Evolutionary conservation across 129 eudicot species (phyloP).

Genomic region (Ambrosia trifida): DNA sequence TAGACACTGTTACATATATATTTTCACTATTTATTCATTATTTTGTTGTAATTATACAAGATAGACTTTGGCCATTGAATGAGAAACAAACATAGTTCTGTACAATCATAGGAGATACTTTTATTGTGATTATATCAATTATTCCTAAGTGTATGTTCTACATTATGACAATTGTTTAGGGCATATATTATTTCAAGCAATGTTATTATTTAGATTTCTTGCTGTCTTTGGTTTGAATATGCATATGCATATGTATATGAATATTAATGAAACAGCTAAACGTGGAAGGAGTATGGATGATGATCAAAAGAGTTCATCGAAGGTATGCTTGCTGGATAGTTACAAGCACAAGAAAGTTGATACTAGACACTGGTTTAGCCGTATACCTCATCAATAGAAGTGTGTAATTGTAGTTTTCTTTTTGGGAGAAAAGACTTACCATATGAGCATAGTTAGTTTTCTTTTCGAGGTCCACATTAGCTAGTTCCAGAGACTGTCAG

Average conservation of each 20-base stretch:
- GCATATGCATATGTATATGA: background rate
- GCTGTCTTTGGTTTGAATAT: conserved; percentile 5
- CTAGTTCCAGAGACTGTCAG: too few species aligned
- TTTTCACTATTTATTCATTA: too few species aligned
- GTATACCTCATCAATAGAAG: too few species aligned
- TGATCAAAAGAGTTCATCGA: conserved; percentile 23
- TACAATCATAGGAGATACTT: too few species aligned
- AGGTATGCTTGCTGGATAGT: background rate
- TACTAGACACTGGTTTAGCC: background rate
- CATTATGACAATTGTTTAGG: background rate
- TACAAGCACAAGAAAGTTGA: conserved; percentile 28
- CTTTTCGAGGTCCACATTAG: too few species aligned
- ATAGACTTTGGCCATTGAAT: too few species aligned
- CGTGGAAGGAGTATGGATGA: conserved; percentile 34
- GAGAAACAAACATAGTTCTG: too few species aligned
- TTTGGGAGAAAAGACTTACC: too few species aligned
- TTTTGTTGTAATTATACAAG: too few species aligned
- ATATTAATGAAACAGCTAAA: conserved; percentile 29
- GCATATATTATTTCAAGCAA: background rate
- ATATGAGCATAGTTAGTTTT: too few species aligned
- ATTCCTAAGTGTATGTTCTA: background rate
- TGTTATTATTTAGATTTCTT: conserved; percentile 4
- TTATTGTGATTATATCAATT: background rate
- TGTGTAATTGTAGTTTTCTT: too few species aligned
- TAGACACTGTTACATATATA: too few species aligned